phyloP scores from a whole-genome alignment of 371 early-diverging fungal genomes.

The Umbelopsis sp. region DNA sequence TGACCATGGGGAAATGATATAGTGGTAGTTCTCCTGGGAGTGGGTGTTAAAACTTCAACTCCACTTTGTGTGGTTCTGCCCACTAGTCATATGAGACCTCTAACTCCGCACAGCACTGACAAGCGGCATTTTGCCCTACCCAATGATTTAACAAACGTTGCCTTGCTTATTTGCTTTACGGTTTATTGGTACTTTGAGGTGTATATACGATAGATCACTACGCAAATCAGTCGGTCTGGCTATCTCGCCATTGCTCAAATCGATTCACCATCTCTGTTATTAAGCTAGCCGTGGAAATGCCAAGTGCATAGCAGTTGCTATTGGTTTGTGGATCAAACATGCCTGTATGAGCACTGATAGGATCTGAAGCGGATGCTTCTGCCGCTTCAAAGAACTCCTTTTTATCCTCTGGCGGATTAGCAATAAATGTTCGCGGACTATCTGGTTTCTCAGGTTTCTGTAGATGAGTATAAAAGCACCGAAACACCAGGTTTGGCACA shows the following conservation, averaged over 20 bases:
- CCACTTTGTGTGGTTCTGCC: background rate
- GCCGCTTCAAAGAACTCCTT: constrained; percentile 36
- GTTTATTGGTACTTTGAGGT: no score
- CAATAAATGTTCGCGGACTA: constrained; percentile 51
- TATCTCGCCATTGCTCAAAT: constrained; percentile 19
- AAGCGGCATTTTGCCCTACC: background rate
- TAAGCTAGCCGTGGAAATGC: constrained; percentile 45
- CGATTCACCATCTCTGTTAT: constrained; percentile 50
- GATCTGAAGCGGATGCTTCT: constrained; percentile 24
- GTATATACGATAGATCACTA: background rate
- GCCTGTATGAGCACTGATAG: constrained; percentile 56
- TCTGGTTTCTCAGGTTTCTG: constrained; percentile 17
- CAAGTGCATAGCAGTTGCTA: constrained; percentile 54
- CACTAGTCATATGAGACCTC: background rate
- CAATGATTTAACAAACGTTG: background rate
- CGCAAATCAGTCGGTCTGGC: background rate
- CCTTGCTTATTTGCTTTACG: no score
- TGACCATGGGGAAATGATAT: constrained; percentile 11
- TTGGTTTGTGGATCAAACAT: constrained; percentile 60
- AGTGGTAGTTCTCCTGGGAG: background rate
- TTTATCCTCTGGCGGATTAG: constrained; percentile 45
- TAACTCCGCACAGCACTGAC: background rate
- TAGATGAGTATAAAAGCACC: constrained; percentile 60
- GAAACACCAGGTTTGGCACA: constrained; percentile 50
- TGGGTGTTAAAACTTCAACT: background rate